Conservation (phyloP, 1,284 basidiomycete genomes). For the Naganishia sp. region DNA sequence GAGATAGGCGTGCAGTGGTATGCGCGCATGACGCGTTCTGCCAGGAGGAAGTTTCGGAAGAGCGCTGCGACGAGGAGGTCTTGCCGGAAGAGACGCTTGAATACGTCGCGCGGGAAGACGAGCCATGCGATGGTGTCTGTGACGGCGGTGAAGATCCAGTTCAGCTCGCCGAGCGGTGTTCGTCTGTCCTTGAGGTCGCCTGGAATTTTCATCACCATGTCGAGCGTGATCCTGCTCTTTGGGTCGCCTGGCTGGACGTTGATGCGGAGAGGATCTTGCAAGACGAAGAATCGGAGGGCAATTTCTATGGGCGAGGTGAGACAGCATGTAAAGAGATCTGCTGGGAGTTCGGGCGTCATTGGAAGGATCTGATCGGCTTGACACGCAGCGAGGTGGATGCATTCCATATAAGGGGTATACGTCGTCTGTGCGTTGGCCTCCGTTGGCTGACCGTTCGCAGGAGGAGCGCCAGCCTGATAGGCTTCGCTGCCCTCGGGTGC, state of each 20-base stretch:
- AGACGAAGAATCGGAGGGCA: slow-evolving; percentile 88
- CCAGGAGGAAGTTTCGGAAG: slow-evolving; percentile 94
- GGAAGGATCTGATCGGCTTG: slow-evolving; percentile 87
- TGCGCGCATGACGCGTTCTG: slow-evolving; percentile 97
- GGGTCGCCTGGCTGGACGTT: slow-evolving; percentile 59
- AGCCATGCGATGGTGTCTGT: slow-evolving; percentile 99
- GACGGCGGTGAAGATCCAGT: slow-evolving; percentile 99
- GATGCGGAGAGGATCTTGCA: slow-evolving; percentile 73
- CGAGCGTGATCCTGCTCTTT: slow-evolving; percentile 64
- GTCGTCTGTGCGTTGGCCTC: slow-evolving; percentile 49
- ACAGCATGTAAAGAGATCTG: slow-evolving; percentile 96
- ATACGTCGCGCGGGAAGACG: slow-evolving; percentile 88
- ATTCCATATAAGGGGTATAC: slow-evolving; percentile 73
- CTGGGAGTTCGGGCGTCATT: slow-evolving; percentile 93
- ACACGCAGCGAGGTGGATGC: slow-evolving; percentile 94
- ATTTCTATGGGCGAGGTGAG: slow-evolving; percentile 98
- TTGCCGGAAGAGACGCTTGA: slow-evolving; percentile 91
- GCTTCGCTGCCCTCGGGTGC: slow-evolving; percentile 50
- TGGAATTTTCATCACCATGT: slow-evolving; percentile 93
- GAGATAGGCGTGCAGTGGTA: slow-evolving; percentile 97
- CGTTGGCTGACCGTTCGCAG: slow-evolving; percentile 50
- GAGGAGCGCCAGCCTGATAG: slow-evolving; percentile 53
- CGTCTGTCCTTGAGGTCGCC: slow-evolving; percentile 94
- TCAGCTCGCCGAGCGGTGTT: slow-evolving; percentile 93
- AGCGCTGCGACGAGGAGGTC: slow-evolving; percentile 94